Base-by-base conservation (phyloP, 768 basidiomycete genomes). In the Tricholoma sp. region DNA sequence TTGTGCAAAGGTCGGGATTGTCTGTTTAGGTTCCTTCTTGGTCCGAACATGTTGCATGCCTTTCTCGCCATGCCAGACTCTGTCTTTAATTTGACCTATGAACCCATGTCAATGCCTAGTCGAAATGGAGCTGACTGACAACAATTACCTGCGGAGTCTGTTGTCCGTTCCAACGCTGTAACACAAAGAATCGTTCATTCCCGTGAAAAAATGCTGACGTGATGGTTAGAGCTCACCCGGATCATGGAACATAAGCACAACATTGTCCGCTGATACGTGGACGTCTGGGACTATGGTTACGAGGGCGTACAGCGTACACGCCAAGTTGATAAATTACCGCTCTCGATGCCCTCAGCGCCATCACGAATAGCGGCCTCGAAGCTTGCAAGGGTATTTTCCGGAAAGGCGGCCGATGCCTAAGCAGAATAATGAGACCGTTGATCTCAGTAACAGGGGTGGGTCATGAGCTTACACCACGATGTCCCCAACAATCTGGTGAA, bases 191-290 rank as follows among this genome's bases (percentile, higher is more conserved):
- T 18, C 6, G 39, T 41, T 17, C n/a, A 10, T 20, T 9, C 13
- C 36, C 48, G 39, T 44, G 42, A 57, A 49, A 45, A 41, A 20
- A 57, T 24, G 66, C 64, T 52, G 62, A 49, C 39, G 59, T 48
- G 62, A 53, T 47, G 29, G 62, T 58, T 33, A 55, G 58, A 17
- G 28, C 64, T 62, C 62, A 89, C 86, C 82, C 13, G 93, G 90
- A 70, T 98, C 96, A 72, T 99, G 96, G 74, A 96, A 98, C 91
- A 98, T 92, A 49, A 98, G 72, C 33, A 98, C 88, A 39, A 91
- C 83, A 66, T 84, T 80, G 71, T 99, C 96, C 61, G 75, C 73
- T 34, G 95, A 92, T 65, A 96, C 88, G 72, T 98, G 95, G 65
- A 98, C 93, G 83, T 97, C 95, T 96, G 82, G 64, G 69, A 73